Evolutionary conservation across 1,139 yeast genomes (phyloP), one percentile per base, ranked within the genome.

Genomic region (Magnusiomyces suaveolens): DNA sequence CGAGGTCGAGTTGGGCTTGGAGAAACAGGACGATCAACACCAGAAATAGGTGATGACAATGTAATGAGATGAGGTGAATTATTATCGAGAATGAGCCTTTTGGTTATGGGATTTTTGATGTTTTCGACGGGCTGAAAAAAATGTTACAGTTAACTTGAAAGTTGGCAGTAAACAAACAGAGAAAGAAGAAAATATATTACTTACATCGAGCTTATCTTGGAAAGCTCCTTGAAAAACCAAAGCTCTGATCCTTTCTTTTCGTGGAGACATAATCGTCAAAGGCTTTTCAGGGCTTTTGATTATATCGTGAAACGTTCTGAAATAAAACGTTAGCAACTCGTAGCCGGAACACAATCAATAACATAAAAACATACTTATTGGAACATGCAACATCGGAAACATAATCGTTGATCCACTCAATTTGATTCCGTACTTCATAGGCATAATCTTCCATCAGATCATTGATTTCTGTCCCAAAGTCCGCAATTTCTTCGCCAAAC

Each of bases 371-470:
- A 54, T 55, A 65, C 68, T 58, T 58, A 25, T 60, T 62, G 6
- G 57, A 57, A 4, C 63, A 60, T 36, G 66, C 43, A 1, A 69
- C 57, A 38, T 69, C 64, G 12, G 57, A 49, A 60, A 64, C 38
- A 41, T 52, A 54, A 26, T 51, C 75, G 51, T 72, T 69, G 21
- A 73, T 59, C 76, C 76, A 73, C 39, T 72, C 69, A 43, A 73
- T 55, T 53, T 73, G 76, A 18, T 71, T 57, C 12, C 72, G 65
- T 2, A 73, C 71, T 1, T 72, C 67, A 49, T 65, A 71, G 1
- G 73, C 72, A 56, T 72, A 69, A 55, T 72, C 75, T 54, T 72
- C 75, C 3, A 67, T 38, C 20, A 10, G n/a, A n/a, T 38, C 43
- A 16, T 16, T 38, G 20, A 38, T 38, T n/a, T 38, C 43, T 4